Evolutionary conservation across 306 rosid genomes (phyloP), one percentile per base, ranked within the genome.

Genomic region (Boehmeria nivea): DNA sequence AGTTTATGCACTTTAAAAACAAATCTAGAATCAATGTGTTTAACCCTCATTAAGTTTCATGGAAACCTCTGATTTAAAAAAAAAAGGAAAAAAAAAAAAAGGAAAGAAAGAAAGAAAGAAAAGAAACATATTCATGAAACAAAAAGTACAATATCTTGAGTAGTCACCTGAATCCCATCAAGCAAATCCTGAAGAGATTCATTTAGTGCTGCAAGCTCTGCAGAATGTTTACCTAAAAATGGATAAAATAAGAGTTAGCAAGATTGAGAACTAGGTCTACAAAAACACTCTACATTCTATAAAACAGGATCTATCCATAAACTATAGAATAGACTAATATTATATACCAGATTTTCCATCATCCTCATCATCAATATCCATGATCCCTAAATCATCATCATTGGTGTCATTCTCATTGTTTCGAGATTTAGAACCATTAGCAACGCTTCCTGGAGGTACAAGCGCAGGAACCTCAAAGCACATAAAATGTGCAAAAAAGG

Each of bases 161-260:
- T 34, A 72, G 65, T 69, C 80, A 87, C 99, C 75, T 91, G 93
- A 61, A 91, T 77, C 59, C 99, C 99, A 75, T 87, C 93, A 22
- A 87, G 99, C 81, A 91, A 78, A 67, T 84, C 93, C 76, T 81
- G 96, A 64, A 91, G 95, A 64, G 83, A 63, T 75, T 71, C 89
- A 71, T 91, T 91, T 64, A 91, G 73, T 64, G 87, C 83, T 25
- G 83, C 85, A 68, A 87, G 78, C 72, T 91, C 96, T 0, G 51
- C 81, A 24, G 89, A 45, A 67, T 6, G 77, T 75, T 71, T 71
- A 69, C 80, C 98, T 87, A 43, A 47, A 68, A 52, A 66, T 11
- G 27, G 53, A 13, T 12, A 0, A 12, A 12, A 44, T 43, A 53
- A 56, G 34, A 48, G 46, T 25, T 65, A 57, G 64, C n/a, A n/a